Base-by-base conservation (phyloP, 1,284 basidiomycete species). In the Heterobasidion occidentale region DNA sequence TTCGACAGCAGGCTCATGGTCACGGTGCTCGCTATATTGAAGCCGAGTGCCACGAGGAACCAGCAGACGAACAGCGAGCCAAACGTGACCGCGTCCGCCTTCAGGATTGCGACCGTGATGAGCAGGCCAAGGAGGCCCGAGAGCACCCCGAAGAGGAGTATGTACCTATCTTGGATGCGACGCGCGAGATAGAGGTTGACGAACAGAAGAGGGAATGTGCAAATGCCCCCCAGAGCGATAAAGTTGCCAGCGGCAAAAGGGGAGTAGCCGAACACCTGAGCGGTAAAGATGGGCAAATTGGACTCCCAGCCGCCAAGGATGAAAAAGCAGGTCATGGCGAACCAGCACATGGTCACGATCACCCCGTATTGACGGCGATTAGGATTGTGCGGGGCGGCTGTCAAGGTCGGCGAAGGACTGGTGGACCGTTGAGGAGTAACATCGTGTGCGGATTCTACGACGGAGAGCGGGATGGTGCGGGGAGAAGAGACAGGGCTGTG, bases 321-420 rank as follows among this genome's bases (percentile, higher is more conserved):
- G 70, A 86, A 85, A 74, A 88, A 88, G 66, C 79, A 84, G 12
- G 81, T 77, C 83, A 88, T 86, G 45, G 84, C 78, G 62, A 80
- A 83, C 81, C 84, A 87, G 64, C 81, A 85, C 83, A 88, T 87
- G 63, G 79, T 83, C 38, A 71, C 62, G 14, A 81, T 74, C 46
- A 84, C 80, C 17, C 80, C 83, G 67, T 68, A 71, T 58, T 72
- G 70, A 1, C 59, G 56, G 4, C 53, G 53, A 1, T 58, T 52
- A 33, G 55, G 45, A 20, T 12, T 15, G 8, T 19, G 47, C 8
- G 45, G 12, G 7, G 45, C 45, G 7, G 45, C 9, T 9, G 45
- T 19, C 12, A 19, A 19, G 8, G 12, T 27, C 12, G 45, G 12
- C 12, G 45, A n/a, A 15, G 12, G 14, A 5, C 42, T 17, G 45